These are phyloP conservation scores for Saccharum officinarum DNA, from an alignment of 176 grass and related monocot genomes.

Conservation along the genomic window DNA sequence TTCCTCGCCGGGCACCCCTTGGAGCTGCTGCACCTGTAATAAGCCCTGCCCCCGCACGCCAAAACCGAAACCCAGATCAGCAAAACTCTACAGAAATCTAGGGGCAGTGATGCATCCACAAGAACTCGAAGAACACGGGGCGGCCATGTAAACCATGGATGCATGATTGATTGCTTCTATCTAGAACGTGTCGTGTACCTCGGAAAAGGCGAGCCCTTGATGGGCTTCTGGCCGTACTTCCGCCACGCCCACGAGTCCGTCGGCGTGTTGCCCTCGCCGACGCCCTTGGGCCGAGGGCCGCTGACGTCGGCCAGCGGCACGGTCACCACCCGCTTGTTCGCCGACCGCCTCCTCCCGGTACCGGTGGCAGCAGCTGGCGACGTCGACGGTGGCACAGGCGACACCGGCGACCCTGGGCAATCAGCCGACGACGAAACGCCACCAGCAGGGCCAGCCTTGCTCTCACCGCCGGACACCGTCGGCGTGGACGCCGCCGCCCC, in stretches of 20 bases:
- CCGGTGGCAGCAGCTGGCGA: neutral
- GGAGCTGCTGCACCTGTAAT: conserved; percentile 87
- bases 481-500: conserved; percentile 33
- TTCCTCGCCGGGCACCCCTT: conserved; percentile 97
- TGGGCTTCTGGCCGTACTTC: conserved; percentile 97
- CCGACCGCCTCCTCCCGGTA: conserved; percentile 51
- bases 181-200: conserved; percentile 37
- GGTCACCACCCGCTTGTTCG: conserved; percentile 78
- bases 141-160: neutral
- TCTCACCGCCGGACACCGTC: conserved; percentile 38
- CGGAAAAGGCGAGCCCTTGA: conserved; percentile 93
- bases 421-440: neutral
- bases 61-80: neutral
- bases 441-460: neutral
- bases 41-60: conserved; percentile 47
- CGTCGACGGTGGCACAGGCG: neutral
- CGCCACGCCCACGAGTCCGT: conserved; percentile 89
- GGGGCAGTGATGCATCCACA: no score
- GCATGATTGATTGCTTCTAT: neutral
- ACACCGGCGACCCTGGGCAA: conserved; percentile 30
- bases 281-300: conserved; percentile 53
- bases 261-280: conserved; percentile 65
- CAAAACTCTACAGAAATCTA: neutral
- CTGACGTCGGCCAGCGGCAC: conserved; percentile 59
- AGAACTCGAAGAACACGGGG: neutral